These are phyloP conservation scores for Acorus calamus DNA, from an alignment of 106 monocot genomes.

Conservation along the genomic window DNA sequence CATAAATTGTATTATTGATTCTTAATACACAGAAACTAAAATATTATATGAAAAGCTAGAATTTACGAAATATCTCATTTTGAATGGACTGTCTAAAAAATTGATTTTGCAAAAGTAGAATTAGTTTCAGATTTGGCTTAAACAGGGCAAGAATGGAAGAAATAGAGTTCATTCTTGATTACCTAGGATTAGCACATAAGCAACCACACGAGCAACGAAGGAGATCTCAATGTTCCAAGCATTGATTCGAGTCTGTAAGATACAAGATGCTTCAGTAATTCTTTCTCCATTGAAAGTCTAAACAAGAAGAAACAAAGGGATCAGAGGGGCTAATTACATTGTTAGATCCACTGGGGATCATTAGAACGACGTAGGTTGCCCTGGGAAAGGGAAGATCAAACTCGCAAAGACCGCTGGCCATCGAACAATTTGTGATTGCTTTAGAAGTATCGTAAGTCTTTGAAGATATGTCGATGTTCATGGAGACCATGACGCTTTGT, in stretches of 20 bases:
- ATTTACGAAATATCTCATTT: no score
- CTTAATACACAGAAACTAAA: no score
- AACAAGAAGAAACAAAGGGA: no score
- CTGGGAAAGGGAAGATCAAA: constrained; percentile 9
- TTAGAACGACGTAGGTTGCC: constrained; percentile 20
- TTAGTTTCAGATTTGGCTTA: no score
- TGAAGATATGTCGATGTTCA: constrained; percentile 15
- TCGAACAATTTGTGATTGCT: constrained; percentile 14
- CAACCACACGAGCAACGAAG: constrained; percentile 11
- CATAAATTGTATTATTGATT: no score
- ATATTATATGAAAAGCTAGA: no score
- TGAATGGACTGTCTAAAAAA: no score
- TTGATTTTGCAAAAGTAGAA: no score
- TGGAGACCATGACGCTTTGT: background rate
- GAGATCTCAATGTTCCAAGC: constrained; percentile 10
- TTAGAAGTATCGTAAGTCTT: constrained; percentile 17
- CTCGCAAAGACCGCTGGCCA: constrained; percentile 11
- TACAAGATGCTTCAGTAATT: no score
- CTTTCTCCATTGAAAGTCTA: no score
- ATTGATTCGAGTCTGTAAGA: constrained; percentile 3
- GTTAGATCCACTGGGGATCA: background rate
- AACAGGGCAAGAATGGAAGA: background rate
- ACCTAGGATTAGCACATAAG: constrained; percentile 23
- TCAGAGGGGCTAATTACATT: no score
- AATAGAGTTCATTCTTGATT: background rate